phyloP scores from a whole-genome alignment of 192 early-diverging fungal species.

The Coemansia furcata region DNA sequence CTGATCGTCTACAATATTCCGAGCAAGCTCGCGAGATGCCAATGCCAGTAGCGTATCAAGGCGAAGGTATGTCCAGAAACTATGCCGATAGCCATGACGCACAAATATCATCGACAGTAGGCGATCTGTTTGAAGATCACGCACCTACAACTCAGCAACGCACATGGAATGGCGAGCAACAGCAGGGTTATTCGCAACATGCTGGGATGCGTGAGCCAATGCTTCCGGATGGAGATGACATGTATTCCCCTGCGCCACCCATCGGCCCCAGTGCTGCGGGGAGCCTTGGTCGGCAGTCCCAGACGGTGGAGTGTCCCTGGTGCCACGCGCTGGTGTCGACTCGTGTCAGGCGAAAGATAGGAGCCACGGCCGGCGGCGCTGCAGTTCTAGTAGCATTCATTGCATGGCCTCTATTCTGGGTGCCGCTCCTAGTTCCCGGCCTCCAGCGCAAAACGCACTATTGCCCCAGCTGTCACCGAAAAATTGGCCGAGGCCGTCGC shows the following conservation, averaged over 20 bases:
- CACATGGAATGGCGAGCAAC: conserved; percentile 11
- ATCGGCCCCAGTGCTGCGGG: conserved; percentile 32
- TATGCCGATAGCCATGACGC: background rate
- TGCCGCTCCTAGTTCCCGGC: conserved; percentile 38
- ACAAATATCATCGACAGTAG: conserved; percentile 2
- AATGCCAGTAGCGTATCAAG: background rate
- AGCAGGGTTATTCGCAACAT: background rate
- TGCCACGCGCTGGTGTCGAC: conserved; percentile 42
- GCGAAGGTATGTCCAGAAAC: background rate
- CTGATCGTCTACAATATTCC: background rate
- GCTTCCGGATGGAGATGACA: conserved; percentile 23
- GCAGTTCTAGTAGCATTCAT: conserved; percentile 34
- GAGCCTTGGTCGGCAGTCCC: conserved; percentile 28
- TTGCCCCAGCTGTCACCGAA: conserved; percentile 46
- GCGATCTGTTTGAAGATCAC: conserved; percentile 12
- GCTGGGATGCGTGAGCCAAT: conserved; percentile 25
- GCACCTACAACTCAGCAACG: conserved; percentile 2
- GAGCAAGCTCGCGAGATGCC: background rate
- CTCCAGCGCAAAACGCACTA: conserved; percentile 51
- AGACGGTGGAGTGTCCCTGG: conserved; percentile 51
- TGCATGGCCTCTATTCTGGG: conserved; percentile 54
- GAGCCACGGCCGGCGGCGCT: conserved; percentile 39
- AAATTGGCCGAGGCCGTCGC: conserved; percentile 45
- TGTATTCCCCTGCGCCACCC: conserved; percentile 28
- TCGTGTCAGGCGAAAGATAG: conserved; percentile 20